phyloP scores from a whole-genome alignment of 2,329 filamentous ascomycete genomes.

The Nakataea oryzae region DNA sequence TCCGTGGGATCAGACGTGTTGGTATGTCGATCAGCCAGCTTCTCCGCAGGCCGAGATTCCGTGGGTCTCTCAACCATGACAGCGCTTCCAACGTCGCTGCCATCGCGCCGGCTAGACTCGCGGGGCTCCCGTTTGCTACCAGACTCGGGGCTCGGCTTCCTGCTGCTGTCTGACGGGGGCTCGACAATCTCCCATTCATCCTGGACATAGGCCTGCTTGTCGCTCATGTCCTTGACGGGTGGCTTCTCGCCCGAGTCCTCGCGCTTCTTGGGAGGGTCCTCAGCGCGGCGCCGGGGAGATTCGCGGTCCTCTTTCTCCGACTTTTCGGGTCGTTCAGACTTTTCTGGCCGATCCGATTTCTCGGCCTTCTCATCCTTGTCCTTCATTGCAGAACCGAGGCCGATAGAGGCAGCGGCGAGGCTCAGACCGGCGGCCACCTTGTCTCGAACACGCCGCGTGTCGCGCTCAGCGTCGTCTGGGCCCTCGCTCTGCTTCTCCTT shows the following conservation, averaged over 20 bases:
- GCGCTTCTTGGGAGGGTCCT: constrained; percentile 12
- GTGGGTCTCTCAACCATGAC: not conserved
- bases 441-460: constrained; percentile 32
- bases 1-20: not conserved
- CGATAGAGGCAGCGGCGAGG: constrained; percentile 36
- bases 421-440: constrained; percentile 37
- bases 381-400: constrained; percentile 25
- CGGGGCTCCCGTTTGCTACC: constrained; percentile 10
- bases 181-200: constrained; percentile 9
- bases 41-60: not conserved
- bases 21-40: not conserved
- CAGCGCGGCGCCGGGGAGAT: constrained; percentile 17
- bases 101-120: constrained; percentile 25
- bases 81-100: constrained; percentile 21
- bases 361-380: constrained; percentile 19
- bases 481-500: constrained; percentile 14
- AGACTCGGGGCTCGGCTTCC: constrained; percentile 6
- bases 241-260: constrained; percentile 5
- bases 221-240: constrained; percentile 4
- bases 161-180: constrained; percentile 6
- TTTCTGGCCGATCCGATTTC: constrained; percentile 14
- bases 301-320: constrained; percentile 2
- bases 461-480: constrained; percentile 10
- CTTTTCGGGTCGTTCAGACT: constrained; percentile 14
- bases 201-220: constrained; percentile 4